Conservation (phyloP, 2,329 filamentous ascomycete species). For the Penicillium janthinellum region DNA sequence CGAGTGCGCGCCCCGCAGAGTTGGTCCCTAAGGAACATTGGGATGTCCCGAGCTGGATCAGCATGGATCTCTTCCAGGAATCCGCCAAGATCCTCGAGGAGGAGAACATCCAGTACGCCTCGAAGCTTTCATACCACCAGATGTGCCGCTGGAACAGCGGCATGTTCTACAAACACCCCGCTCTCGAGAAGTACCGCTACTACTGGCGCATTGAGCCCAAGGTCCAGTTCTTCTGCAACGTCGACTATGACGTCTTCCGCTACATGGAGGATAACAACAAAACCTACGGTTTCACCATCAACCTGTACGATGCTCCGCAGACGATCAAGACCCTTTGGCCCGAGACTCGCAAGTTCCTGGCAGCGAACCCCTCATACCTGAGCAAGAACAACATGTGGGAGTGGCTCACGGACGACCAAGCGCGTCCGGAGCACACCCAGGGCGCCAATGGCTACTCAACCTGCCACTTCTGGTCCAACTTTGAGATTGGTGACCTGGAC, state of each 20-base stretch:
- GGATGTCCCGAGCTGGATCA: slow-evolving; percentile 90
- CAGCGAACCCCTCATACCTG: slow-evolving; percentile 78
- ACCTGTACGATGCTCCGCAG: slow-evolving; percentile 87
- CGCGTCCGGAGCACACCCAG: slow-evolving; percentile 75
- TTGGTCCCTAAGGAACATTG: slow-evolving; percentile 93
- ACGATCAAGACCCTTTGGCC: slow-evolving; percentile 90
- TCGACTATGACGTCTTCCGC: slow-evolving; percentile 97
- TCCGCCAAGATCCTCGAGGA: slow-evolving; percentile 81
- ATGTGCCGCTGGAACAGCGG: slow-evolving; percentile 99
- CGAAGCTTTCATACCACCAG: slow-evolving; percentile 89
- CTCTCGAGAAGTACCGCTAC: slow-evolving; percentile 77
- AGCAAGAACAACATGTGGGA: slow-evolving; percentile 81
- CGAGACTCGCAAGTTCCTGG: slow-evolving; percentile 88
- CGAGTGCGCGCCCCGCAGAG: slow-evolving; percentile 54
- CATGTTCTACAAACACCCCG: slow-evolving; percentile 95
- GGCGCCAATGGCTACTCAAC: slow-evolving; percentile 93
- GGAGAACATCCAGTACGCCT: slow-evolving; percentile 85
- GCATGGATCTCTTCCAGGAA: slow-evolving; percentile 79
- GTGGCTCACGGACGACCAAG: slow-evolving; percentile 79
- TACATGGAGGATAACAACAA: slow-evolving; percentile 99
- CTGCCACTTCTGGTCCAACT: slow-evolving; percentile 99
- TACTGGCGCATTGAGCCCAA: slow-evolving; percentile 99
- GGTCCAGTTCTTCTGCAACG: slow-evolving; percentile 97
- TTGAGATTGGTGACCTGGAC: slow-evolving; percentile 89
- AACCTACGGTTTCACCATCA: slow-evolving; percentile 98